Percentiles rank a stretch among this genome's conserved stretches.
phyloP scores from a whole-genome alignment of 2,329 filamentous ascomycete species.

The Colletotrichum sp. region DNA sequence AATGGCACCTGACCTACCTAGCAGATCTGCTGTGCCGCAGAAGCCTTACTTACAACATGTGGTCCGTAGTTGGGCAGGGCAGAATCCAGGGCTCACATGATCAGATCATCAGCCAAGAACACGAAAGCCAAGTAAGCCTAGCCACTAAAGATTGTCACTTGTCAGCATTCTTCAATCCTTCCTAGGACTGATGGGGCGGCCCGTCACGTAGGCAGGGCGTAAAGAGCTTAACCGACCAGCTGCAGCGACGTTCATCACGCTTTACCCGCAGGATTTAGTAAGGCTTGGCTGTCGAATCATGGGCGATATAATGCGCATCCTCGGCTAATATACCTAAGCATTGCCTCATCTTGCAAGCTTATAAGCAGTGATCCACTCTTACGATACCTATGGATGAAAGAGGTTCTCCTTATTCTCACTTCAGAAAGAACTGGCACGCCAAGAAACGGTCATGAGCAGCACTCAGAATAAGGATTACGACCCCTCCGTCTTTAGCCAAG shows the following conservation, averaged over 20 bases:
- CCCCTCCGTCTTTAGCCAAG: slow-evolving; percentile 10
- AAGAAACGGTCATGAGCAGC: neutral
- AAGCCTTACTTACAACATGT: neutral
- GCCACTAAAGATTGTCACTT: neutral
- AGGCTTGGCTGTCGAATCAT: neutral
- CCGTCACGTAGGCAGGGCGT: neutral
- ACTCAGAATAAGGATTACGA: neutral
- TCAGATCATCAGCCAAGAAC: neutral
- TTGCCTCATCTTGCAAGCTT: neutral
- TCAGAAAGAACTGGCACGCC: neutral
- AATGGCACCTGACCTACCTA: neutral
- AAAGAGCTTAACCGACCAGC: neutral
- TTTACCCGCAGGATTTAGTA: neutral
- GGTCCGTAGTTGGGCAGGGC: neutral
- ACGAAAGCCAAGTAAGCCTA: neutral
- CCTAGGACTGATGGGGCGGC: neutral
- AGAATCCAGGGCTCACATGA: neutral
- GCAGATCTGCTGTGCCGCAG: neutral
- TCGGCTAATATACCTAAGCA: neutral
- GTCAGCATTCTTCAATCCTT: neutral
- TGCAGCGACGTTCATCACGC: neutral
- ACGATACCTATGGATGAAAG: neutral
- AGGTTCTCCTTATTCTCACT: neutral
- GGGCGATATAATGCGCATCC: fast-evolving
- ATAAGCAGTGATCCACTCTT: neutral